These are phyloP conservation scores for Podospora appendiculata DNA, from an alignment of 495 filamentous ascomycete genomes.

Conservation along the genomic window DNA sequence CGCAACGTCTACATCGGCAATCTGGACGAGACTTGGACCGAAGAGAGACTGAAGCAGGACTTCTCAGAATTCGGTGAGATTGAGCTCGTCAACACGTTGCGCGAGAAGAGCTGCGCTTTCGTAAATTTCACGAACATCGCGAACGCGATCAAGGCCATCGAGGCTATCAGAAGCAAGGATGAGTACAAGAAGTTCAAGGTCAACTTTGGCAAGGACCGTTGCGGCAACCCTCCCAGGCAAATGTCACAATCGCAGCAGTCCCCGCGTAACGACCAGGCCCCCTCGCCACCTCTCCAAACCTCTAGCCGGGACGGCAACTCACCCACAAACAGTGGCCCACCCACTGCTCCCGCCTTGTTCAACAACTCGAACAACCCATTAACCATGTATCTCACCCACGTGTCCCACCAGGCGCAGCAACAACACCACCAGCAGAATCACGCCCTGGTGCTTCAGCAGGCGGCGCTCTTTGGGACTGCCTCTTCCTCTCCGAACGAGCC, in stretches of 20 bases:
- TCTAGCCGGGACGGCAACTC: slow-evolving; percentile 49
- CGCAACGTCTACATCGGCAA: slow-evolving; percentile 98
- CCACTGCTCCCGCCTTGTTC: slow-evolving; percentile 53
- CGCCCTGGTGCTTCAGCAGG: slow-evolving; percentile 50
- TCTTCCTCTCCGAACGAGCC: slow-evolving; percentile 46
- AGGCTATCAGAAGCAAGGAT: slow-evolving; percentile 86
- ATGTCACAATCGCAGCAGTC: slow-evolving; percentile 43
- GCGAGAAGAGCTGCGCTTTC: slow-evolving; percentile 98
- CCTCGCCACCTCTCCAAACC: slow-evolving; percentile 58
- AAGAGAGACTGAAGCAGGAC: slow-evolving; percentile 91
- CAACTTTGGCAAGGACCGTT: slow-evolving; percentile 98
- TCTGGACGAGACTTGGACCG: slow-evolving; percentile 91
- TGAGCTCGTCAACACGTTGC: slow-evolving; percentile 90
- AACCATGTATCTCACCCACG: slow-evolving; percentile 88
- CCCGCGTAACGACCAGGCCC: slow-evolving; percentile 47
- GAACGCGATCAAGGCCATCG: slow-evolving; percentile 98
- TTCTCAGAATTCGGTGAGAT: slow-evolving; percentile 98
- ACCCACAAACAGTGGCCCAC: slow-evolving; percentile 31
- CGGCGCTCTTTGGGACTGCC: slow-evolving; percentile 51
- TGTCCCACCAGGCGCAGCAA: slow-evolving; percentile 71
- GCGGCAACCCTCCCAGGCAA: slow-evolving; percentile 92
- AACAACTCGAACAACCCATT: slow-evolving; percentile 83
- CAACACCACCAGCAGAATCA: slow-evolving; percentile 66
- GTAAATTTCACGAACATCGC: slow-evolving; percentile 99
- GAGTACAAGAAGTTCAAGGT: slow-evolving; percentile 98